Base-by-base conservation (phyloP, 495 filamentous ascomycete genomes). In the Penicillium robsamsonii region DNA sequence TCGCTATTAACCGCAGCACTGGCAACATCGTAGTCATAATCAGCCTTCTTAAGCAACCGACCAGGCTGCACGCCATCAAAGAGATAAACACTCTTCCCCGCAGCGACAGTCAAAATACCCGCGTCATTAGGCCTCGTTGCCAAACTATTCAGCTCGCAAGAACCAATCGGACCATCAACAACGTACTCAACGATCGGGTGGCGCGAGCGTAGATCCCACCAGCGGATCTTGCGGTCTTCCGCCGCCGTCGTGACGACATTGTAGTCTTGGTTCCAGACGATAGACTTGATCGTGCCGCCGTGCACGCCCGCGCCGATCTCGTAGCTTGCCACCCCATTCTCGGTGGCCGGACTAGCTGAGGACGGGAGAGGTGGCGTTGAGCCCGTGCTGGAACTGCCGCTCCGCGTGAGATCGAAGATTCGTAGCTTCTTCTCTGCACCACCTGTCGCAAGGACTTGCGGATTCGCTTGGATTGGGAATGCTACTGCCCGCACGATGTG, bases 381-480 rank as follows among this genome's bases (percentile, higher is more conserved):
- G 57, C 68, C 73, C 49, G 70, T 76, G 58, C 75, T 76, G 33
- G 61, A 46, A 31, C 43, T 58, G 0, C 43, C 60, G 25, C 66
- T 63, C 47, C 75, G 76, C 17, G 84, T 83, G 10, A 98, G 74
- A 62, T 97, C 95, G 69, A 91, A 98, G 55, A 98, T 89, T 48
- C 93, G 89, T 33, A 98, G 84, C 72, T 95, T 97, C 80, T 96
- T 96, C 74, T 98, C 94, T 67, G 87, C 87, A 20, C 94, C 93
- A 45, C 94, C 94, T 3, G 94, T 97, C 18, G 94, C 94, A 45
- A 97, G 82, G 22, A 88, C 82, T 46, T 87, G 84, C 13, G 89
- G 87, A 41, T 84, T 84, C n/a, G 84, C 83, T 57, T 84, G 79
- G 33, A 81, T 76, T 24, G 92, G 89, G 60, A 97, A 96, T 10